Base-by-base conservation (phyloP, 2,329 filamentous ascomycete species). In the Reticulascus tulasneorum region DNA sequence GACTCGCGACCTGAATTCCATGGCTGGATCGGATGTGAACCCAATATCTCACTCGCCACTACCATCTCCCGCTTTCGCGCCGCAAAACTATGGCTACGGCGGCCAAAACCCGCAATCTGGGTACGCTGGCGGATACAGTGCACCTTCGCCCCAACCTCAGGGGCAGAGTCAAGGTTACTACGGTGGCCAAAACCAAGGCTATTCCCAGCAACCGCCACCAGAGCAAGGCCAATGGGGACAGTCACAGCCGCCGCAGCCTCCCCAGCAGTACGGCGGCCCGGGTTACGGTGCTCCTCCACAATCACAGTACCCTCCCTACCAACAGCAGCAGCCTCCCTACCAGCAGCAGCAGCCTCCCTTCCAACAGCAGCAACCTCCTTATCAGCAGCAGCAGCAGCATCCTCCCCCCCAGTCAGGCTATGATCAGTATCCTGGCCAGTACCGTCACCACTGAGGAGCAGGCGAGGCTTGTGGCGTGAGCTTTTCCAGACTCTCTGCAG, bases 1-100 rank as follows among this genome's bases (percentile, higher is more conserved):
- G 46, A 73, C 69, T 4, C 67, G 77, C 39, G 77, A 82, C 44
- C 55, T 80, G 10, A 63, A 67, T 33, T 71, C 73, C 10, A 71
- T 79, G 68, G 67, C 66, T 25, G 73, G 70, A 3, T 59, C 61
- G 5, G 67, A 75, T 39, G 60, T 60, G 15, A 58, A 63, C 24
- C 50, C 62, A 34, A 44, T 60, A 20, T 67, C 67, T 4, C 52
- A 48, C 33, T 62, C 63, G 3, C 62, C 69, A 27, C 46, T 53
- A 35, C 50, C n/a, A n/a, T n/a, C n/a, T n/a, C n/a, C n/a, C 46
- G 28, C 58, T 45, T 19, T 54, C 46, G 5, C 42, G 56, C n/a
- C 48, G n/a, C n/a, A 55, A 11, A 48, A 57, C 0, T 72, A 65
- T 41, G 63, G 64, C n/a, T 67, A 71, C 40, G 58, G n/a, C n/a